Conservation (phyloP, 805 yeast species). For the Sugiyamaella valdiviana region DNA sequence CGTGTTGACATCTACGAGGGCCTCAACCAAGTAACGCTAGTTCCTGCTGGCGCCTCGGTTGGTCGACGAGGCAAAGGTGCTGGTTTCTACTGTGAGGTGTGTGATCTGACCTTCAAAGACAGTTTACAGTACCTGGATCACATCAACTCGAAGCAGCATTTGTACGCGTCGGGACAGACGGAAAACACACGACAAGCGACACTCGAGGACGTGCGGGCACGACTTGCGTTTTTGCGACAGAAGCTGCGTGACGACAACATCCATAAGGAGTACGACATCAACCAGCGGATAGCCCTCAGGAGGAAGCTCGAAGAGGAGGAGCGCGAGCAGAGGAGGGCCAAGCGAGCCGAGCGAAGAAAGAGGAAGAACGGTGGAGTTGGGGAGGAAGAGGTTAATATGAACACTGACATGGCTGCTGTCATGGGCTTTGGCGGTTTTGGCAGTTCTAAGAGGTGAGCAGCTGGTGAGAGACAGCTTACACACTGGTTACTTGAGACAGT, state of each 20-base stretch:
- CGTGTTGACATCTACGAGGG: slow-evolving; percentile 29
- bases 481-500: not conserved
- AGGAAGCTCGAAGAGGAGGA: slow-evolving; percentile 36
- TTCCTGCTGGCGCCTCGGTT: slow-evolving; percentile 31
- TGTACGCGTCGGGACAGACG: slow-evolving; percentile 31
- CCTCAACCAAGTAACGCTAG: slow-evolving; percentile 31
- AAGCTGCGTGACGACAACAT: slow-evolving; percentile 23
- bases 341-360: slow-evolving; percentile 17
- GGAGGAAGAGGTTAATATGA: slow-evolving; percentile 21
- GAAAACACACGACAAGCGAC: slow-evolving; percentile 40
- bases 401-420: slow-evolving; percentile 29
- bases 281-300: slow-evolving; percentile 38
- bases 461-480: not conserved
- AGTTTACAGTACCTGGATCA: slow-evolving; percentile 78
- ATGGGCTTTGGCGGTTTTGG: slow-evolving; percentile 64
- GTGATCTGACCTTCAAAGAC: slow-evolving; percentile 78
- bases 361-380: slow-evolving; percentile 11
- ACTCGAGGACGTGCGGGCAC: slow-evolving; percentile 41
- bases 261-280: slow-evolving; percentile 30
- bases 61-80: slow-evolving; percentile 51
- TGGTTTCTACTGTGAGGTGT: slow-evolving; percentile 79
- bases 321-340: slow-evolving; percentile 28
- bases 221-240: slow-evolving; percentile 35
- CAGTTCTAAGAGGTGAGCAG: slow-evolving; percentile 35
- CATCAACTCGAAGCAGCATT: slow-evolving; percentile 64